Conservation (phyloP, 108 stramenopile genomes). For the Cyclostephanos tholiformis region DNA sequence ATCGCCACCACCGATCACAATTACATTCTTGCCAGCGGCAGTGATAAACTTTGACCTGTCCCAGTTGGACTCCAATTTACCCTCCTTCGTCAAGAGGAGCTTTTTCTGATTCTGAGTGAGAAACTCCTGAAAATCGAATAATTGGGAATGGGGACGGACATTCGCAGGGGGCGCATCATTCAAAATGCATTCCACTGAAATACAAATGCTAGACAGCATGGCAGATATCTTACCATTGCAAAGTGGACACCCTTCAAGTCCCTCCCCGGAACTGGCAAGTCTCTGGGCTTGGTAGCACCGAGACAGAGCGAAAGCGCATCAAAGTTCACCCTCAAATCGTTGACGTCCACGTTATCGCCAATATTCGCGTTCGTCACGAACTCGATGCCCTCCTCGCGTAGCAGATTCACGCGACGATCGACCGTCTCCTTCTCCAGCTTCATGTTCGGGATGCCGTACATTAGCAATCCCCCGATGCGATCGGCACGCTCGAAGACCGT, state of each 20-base stretch:
- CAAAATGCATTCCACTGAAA: not conserved
- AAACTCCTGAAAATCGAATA: conserved; percentile 76
- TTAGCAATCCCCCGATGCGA: conserved; percentile 94
- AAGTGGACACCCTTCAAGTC: conserved; percentile 93
- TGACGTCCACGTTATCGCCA: conserved; percentile 91
- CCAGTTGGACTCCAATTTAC: conserved; percentile 92
- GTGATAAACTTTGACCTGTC: conserved; percentile 91
- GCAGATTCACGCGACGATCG: conserved; percentile 90
- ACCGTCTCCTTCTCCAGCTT: conserved; percentile 97
- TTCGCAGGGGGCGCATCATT: conserved; percentile 43
- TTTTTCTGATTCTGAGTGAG: conserved; percentile 97
- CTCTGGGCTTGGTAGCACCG: conserved; percentile 94
- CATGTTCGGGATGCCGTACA: conserved; percentile 99
- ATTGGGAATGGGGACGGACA: conserved; percentile 48
- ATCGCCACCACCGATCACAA: conserved; percentile 98
- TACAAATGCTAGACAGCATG: not conserved
- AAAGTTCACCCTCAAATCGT: conserved; percentile 84
- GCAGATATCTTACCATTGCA: conserved; percentile 73
- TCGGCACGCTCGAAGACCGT: conserved; percentile 95
- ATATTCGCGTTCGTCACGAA: conserved; percentile 94
- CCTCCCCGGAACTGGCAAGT: conserved; percentile 92
- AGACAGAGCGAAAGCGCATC: conserved; percentile 90
- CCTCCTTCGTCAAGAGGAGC: conserved; percentile 92
- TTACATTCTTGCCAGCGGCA: conserved; percentile 97
- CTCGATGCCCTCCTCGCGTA: conserved; percentile 95